A percentile compares a stretch with the other conserved stretches of the same genome.
These are phyloP conservation scores for Coniochaeta prunicola DNA, from an alignment of 2,329 filamentous ascomycete species.

Conservation along the genomic window DNA sequence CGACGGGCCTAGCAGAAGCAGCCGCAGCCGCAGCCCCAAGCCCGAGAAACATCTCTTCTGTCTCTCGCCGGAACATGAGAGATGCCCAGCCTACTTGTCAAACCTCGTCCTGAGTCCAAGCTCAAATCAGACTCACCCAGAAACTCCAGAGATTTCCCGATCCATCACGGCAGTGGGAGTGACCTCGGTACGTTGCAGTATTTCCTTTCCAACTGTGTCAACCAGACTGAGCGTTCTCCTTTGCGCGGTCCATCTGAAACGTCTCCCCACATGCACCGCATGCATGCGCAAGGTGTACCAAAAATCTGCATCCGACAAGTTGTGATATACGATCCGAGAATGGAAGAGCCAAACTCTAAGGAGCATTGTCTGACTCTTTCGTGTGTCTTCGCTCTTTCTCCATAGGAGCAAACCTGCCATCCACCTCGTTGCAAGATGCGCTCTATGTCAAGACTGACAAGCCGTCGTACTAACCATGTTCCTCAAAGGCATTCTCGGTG, in stretches of 20 bases:
- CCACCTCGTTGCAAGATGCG: neutral
- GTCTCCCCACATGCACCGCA: conserved; percentile 4
- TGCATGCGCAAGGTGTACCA: neutral
- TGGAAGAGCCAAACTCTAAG: neutral
- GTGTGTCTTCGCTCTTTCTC: neutral
- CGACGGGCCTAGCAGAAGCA: neutral
- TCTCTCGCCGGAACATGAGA: neutral
- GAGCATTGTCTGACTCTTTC: neutral
- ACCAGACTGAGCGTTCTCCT: neutral
- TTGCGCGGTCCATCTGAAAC: conserved; percentile 8
- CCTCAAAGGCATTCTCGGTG: conserved; percentile 3
- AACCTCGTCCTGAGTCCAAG: conserved; percentile 10
- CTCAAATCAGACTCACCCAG: neutral
- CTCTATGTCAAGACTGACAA: neutral
- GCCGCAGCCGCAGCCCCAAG: neutral
- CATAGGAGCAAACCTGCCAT: neutral
- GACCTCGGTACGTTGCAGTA: conserved; percentile 18
- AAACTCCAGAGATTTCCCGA: conserved; percentile 7
- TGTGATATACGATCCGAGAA: neutral
- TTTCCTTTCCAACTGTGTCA: neutral
- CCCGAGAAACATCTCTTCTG: neutral
- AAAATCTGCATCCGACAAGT: neutral
- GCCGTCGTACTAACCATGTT: conserved; percentile 3
- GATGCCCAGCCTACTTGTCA: conserved; percentile 6
- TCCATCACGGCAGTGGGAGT: conserved; percentile 6